Evolutionary conservation across 495 filamentous ascomycete species (phyloP), one percentile per base, ranked within the genome.

Genomic region (Tuber brumale): DNA sequence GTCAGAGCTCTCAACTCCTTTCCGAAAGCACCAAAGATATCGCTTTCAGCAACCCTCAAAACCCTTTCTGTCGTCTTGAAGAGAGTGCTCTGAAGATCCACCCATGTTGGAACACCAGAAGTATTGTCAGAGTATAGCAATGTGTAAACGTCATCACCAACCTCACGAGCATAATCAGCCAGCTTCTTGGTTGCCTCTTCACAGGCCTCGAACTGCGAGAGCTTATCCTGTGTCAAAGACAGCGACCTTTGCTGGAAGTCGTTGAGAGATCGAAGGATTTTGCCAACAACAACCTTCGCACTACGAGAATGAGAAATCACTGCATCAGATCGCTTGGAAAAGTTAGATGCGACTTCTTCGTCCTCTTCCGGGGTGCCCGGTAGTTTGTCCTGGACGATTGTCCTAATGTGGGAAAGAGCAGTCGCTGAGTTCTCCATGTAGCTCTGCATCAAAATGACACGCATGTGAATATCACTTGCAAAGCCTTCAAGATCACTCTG

Each of bases 261-360:
- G 66, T 94, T 90, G 7, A 97, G 84, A 45, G 92, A 88, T 46
- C 92, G 88, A 23, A 91, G 87, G 8, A 93, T 89, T 84, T 98
- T 98, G 71, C 89, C 87, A 77, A 91, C 90, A 39, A 96, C 87
- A 35, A 97, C 93, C 84, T 97, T 97, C 46, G 91, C 88, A 81
- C 91, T 94, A 72, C 95, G 90, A 8, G 92, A 91, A 79, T 93
- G 91, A 45, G 87, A 88, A 76, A 94, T 86, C 35, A 95, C 88
- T 12, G 86, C 84, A 46, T 97, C 94, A 23, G 90, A 85, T 82
- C 91, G 92, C 78, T 88, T 89, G n/a, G 88, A 78, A 66, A 97
- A 89, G 80, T 91, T 88, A 45, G 87, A 83, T n/a, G 86, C 86
- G 72, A 92, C 88, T 75, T 92, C 91, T 70, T 85, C 86, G 74